These are phyloP conservation scores for Cordyceps cicadae DNA, from an alignment of 2,329 filamentous ascomycete genomes.

Conservation along the genomic window DNA sequence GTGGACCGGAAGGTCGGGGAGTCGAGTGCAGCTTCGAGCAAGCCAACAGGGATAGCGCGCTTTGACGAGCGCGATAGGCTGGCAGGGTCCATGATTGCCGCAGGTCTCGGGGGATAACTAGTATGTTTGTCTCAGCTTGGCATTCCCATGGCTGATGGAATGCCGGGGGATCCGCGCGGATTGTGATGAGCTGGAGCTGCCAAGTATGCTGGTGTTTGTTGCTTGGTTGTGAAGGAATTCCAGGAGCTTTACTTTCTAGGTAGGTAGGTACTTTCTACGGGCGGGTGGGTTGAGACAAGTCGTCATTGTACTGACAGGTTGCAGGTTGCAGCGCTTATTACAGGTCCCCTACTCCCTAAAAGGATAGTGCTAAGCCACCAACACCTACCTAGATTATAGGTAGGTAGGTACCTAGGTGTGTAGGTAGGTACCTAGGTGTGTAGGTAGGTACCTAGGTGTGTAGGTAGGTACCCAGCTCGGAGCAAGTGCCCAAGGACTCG, in stretches of 20 bases:
- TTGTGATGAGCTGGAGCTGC: neutral
- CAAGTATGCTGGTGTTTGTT: neutral
- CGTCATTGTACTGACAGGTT: neutral
- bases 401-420: too few species aligned
- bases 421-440: too few species aligned
- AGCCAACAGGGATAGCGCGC: constrained; percentile 60
- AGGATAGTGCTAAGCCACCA: too few species aligned
- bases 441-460: too few species aligned
- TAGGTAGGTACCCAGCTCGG: too few species aligned
- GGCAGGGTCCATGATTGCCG: constrained; percentile 16
- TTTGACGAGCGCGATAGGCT: constrained; percentile 16
- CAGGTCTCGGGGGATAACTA: constrained; percentile 16
- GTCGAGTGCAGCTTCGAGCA: constrained; percentile 93
- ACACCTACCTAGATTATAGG: too few species aligned
- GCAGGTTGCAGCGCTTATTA: neutral
- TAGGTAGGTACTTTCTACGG: too few species aligned
- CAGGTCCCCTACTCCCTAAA: neutral
- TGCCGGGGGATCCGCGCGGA: neutral
- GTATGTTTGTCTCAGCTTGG: neutral
- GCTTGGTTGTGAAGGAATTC: neutral
- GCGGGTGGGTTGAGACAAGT: neutral
- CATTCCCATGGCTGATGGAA: neutral
- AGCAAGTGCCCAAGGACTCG: too few species aligned
- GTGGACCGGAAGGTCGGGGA: constrained; percentile 91
- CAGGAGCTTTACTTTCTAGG: neutral